Evolutionary conservation across 306 rosid genomes (phyloP).

Genomic region (Cicer bijugum): DNA sequence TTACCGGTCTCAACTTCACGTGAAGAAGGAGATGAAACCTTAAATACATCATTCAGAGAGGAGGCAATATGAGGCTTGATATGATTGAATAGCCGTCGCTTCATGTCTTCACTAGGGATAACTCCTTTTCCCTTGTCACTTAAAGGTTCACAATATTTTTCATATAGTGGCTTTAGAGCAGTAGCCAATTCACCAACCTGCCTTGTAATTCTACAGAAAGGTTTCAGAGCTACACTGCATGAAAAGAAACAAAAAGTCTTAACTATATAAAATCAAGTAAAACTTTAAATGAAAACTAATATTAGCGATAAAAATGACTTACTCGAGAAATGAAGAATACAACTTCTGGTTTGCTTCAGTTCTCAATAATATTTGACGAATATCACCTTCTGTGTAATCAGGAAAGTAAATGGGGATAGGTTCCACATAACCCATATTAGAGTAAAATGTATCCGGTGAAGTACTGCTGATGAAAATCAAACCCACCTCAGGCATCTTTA

Average conservation of each 20-base stretch:
- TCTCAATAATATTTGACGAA: conserved; percentile 64
- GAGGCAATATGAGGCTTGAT: conserved; percentile 69
- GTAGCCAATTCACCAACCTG: conserved; percentile 71
- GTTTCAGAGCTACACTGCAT: conserved; percentile 67
- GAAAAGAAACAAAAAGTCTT: conserved; percentile 40
- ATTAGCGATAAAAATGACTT: conserved; percentile 35
- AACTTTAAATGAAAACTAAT: conserved; percentile 23
- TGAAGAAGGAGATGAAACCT: conserved; percentile 60
- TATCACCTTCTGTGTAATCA: conserved; percentile 76
- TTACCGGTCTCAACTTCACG: conserved; percentile 51
- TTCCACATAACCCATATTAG: conserved; percentile 78
- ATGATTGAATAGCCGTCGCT: conserved; percentile 60
- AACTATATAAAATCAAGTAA: conserved; percentile 34
- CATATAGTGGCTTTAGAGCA: conserved; percentile 64
- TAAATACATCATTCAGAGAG: conserved; percentile 77
- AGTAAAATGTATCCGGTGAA: conserved; percentile 83
- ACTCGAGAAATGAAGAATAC: conserved; percentile 84
- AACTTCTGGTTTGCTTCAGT: conserved; percentile 71
- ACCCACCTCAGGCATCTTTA: conserved; percentile 80
- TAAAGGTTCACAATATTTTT: conserved; percentile 70
- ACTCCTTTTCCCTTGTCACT: conserved; percentile 52
- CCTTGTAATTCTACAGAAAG: conserved; percentile 77
- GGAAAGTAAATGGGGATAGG: conserved; percentile 75
- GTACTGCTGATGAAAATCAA: conserved; percentile 80
- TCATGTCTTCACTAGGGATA: conserved; percentile 70